A percentile compares a stretch with the other conserved stretches of the same genome.
These are phyloP conservation scores for Stemphylium vesicarium DNA, from an alignment of 2,329 filamentous ascomycete genomes.

Conservation along the genomic window DNA sequence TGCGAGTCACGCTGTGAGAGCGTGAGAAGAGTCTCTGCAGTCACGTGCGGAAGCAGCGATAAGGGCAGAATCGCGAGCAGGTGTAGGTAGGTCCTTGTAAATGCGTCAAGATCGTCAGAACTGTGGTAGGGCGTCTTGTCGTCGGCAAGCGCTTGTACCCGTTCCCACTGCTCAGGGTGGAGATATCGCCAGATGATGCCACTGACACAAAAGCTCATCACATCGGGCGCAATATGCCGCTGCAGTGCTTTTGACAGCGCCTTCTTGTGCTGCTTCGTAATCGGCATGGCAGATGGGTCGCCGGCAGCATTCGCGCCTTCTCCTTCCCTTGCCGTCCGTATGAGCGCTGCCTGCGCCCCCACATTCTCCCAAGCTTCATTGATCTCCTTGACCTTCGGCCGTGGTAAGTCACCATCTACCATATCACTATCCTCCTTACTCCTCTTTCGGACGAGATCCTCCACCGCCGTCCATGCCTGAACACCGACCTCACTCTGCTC, in stretches of 20 bases:
- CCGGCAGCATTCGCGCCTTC: slow-evolving; percentile 3
- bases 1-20: slow-evolving; percentile 52
- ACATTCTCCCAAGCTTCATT: slow-evolving; percentile 35
- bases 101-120: slow-evolving; percentile 47
- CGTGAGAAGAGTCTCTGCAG: slow-evolving; percentile 41
- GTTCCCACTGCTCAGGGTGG: slow-evolving; percentile 38
- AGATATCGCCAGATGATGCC: slow-evolving; percentile 46
- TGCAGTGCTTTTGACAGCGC: slow-evolving; percentile 41
- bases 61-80: slow-evolving; percentile 51
- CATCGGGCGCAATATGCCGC: slow-evolving; percentile 43
- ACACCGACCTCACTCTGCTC: slow-evolving; percentile 35
- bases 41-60: slow-evolving; percentile 43
- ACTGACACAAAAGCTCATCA: slow-evolving; percentile 52
- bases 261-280: slow-evolving; percentile 43
- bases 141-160: slow-evolving; percentile 48
- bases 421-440: slow-evolving; percentile 45
- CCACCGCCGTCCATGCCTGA: slow-evolving; percentile 44
- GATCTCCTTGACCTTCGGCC: slow-evolving; percentile 39
- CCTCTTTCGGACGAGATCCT: slow-evolving; percentile 39
- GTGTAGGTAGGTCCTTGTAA: slow-evolving; percentile 52
- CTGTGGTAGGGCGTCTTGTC: slow-evolving; percentile 53
- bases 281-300: slow-evolving; percentile 12
- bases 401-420: slow-evolving; percentile 37
- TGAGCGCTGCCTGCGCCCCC: slow-evolving; percentile 32
- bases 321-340: slow-evolving; percentile 31